Base-by-base conservation (phyloP, 495 filamentous ascomycete species). In the Daldinia bambusicola region DNA sequence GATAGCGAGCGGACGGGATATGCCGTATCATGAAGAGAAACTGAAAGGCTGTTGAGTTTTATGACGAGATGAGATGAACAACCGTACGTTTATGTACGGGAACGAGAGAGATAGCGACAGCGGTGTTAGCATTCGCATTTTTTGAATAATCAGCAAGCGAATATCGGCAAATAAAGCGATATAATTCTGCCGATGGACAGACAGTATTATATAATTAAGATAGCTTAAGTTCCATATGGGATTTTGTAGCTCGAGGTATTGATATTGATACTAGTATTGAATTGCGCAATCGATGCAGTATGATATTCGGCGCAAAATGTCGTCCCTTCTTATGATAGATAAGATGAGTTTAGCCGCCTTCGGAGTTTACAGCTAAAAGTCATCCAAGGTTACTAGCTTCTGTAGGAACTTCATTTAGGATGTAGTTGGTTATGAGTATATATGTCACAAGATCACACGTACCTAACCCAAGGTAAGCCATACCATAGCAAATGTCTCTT, bases 61-160 rank as follows among this genome's bases (percentile, higher is more conserved):
- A 66, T 38, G 58, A 67, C 22, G 59, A 55, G 61, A 66, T 20
- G 41, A 66, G 67, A 63, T 32, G 61, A 38, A 51, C 31, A 41
- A 61, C n/a, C 10, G 61, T 55, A 61, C 67, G 50, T 36, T 57
- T 31, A 50, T 26, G 32, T 30, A 36, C 10, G 52, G 32, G n/a
- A 18, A 56, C n/a, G 53, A 56, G 32, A 34, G 4, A 37, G 16
- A 48, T 18, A 64, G 66, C 43, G 43, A 51, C 13, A 66, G 32
- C 34, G 6, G 6, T 34, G 4, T 38, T 37, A 66, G 51, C 41
- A 62, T 57, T 66, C 62, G 41, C 58, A 61, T 63, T 66, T 34
- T 37, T 38, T 8, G 41, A n/a, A 18, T 10, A 31, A 53, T 12
- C 22, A 40, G 57, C 41, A n/a, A 63, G 43, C 10, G 26, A 31